Evolutionary conservation across 192 early-diverging fungal genomes (phyloP).

Genomic region (Spinellus fusiger): DNA sequence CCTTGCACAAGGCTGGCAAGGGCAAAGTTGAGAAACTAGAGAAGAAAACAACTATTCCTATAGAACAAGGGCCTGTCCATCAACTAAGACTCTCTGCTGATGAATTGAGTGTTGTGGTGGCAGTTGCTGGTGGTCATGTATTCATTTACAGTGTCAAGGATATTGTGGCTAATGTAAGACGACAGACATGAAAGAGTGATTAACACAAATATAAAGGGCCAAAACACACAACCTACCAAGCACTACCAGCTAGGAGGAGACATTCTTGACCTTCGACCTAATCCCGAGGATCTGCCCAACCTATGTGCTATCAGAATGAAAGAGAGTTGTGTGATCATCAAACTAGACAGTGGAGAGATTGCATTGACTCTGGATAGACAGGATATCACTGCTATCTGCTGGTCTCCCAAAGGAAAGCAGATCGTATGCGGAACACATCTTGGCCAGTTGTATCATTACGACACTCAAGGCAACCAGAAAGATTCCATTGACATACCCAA

Average conservation of each 20-base stretch:
- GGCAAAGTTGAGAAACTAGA: constrained; percentile 15
- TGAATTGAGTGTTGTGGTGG: constrained; percentile 36
- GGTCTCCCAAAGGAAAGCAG: constrained; percentile 90
- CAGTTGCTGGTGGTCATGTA: constrained; percentile 24
- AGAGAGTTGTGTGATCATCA: constrained; percentile 30
- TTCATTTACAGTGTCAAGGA: constrained; percentile 33
- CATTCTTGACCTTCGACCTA: constrained; percentile 59
- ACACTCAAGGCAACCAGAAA: constrained; percentile 57
- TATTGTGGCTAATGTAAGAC: constrained; percentile 35
- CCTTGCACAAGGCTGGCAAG: constrained; percentile 27
- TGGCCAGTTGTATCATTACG: constrained; percentile 57
- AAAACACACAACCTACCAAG: constrained; percentile 30
- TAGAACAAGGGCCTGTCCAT: constrained; percentile 29
- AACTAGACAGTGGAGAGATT: constrained; percentile 21
- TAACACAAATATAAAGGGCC: constrained; percentile 8
- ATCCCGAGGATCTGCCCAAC: constrained; percentile 44
- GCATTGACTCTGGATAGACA: constrained; percentile 28
- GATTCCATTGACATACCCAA: constrained; percentile 43
- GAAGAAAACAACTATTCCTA: constrained; percentile 17
- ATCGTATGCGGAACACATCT: constrained; percentile 65
- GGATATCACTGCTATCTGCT: constrained; percentile 56
- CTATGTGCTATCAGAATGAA: constrained; percentile 47
- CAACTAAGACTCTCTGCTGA: constrained; percentile 39
- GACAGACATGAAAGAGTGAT: neutral
- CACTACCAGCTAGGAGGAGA: constrained; percentile 34